Conservation (phyloP, 208 protist genomes). For the Paratrypanosoma confusum region DNA sequence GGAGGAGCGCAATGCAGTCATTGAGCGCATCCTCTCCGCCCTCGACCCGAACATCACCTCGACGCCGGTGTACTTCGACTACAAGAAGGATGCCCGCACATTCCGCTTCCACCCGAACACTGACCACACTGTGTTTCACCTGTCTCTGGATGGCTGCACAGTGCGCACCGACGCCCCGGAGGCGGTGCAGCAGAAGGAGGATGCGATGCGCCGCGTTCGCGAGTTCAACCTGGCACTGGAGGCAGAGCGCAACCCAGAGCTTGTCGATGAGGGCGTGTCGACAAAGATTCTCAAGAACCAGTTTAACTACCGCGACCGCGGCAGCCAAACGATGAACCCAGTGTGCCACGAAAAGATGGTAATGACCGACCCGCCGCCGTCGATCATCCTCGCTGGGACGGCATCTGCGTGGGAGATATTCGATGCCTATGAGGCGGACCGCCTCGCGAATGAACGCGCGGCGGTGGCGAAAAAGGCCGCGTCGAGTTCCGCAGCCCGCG, state of each 20-base stretch:
- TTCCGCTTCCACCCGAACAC: conserved; percentile 88
- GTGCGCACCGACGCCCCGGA: conserved; percentile 79
- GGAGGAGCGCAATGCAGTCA: conserved; percentile 58
- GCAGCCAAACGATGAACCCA: conserved; percentile 94
- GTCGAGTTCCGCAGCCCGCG: conserved; percentile 32
- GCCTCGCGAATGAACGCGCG: conserved; percentile 67
- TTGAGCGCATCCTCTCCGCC: conserved; percentile 90
- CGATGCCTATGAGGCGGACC: conserved; percentile 92
- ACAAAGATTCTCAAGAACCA: conserved; percentile 93
- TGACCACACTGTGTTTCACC: conserved; percentile 76
- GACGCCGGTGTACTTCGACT: conserved; percentile 88
- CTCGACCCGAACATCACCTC: conserved; percentile 88
- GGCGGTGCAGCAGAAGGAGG: conserved; percentile 81
- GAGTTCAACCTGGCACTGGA: conserved; percentile 62
- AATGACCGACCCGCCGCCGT: conserved; percentile 90
- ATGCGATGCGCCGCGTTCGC: conserved; percentile 51
- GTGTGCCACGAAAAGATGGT: conserved; percentile 58
- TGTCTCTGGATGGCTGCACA: conserved; percentile 69
- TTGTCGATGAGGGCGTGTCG: conserved; percentile 68
- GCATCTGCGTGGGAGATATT: conserved; percentile 93
- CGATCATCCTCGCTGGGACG: conserved; percentile 68
- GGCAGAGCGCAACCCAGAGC: conserved; percentile 76
- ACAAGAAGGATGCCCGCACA: conserved; percentile 82
- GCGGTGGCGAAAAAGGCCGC: conserved; percentile 52
- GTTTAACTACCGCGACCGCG: conserved; percentile 97